Base-by-base conservation (phyloP, 169 alveolate species). In the Plasmodium gallinaceum region DNA sequence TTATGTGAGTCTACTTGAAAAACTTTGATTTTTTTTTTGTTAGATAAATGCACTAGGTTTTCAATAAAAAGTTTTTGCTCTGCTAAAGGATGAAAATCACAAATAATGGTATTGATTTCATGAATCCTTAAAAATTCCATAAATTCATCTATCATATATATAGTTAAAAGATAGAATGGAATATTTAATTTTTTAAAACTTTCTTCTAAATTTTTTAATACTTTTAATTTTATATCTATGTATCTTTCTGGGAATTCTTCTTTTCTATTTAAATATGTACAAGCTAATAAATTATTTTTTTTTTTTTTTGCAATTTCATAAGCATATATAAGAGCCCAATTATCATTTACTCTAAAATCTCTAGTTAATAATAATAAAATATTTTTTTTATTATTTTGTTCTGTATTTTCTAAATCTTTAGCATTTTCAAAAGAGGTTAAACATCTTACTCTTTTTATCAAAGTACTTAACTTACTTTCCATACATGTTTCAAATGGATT, bases 1-100 rank as follows among this genome's bases (percentile, higher is more conserved):
- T 73, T 88, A 69, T 93, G 95, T 7, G 95, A 88, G 74, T 93
- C 95, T 1, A 88, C 91, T 74, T 90, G 95, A 48, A 69, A 51
- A n/a, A 92, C 61, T 22, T 92, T 86, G 24, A 88, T 52, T 16
- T 72, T 72, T 70, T 58, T 70, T 64, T 60, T 68, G 46, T 74
- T 70, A 42, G 85, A 69, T 26, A 78, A 62, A 26, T 69, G 51
- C 2, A 37, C 51, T n/a, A 88, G 69, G 24, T 66, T 61, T 60
- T 69, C 46, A 4, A 74, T 43, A 71, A 75, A 88, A 14, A n/a
- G 16, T 42, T 20, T 73, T 32, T 66, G 62, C 7, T 74, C 72
- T 24, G 58, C 42, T 48, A 69, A 62, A 5, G 76, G 58, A 52
- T 71, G 76, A 24, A 88, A 42, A 61, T 88, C 93, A 43, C 90